A percentile compares a stretch with the other conserved stretches of the same genome.
These are phyloP conservation scores for Yarrowia keelungensis DNA, from an alignment of 805 yeast species.

Conservation along the genomic window DNA sequence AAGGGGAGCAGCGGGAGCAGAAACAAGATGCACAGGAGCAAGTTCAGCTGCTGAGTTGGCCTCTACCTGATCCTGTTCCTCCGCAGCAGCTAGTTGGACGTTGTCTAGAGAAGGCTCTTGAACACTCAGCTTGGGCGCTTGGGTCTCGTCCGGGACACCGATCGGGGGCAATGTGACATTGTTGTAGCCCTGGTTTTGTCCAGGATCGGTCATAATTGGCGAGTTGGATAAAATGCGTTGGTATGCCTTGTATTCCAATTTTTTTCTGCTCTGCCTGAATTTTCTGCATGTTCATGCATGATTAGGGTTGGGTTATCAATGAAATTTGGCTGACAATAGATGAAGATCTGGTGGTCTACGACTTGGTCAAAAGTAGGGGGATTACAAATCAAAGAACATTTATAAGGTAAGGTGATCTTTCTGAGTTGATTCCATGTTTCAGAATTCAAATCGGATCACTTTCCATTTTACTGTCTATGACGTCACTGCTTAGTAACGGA, in stretches of 20 bases:
- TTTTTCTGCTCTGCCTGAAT: constrained; percentile 21
- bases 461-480: neutral
- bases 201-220: neutral
- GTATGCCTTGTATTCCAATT: neutral
- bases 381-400: too few relatives aligned
- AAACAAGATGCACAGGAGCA: too few relatives aligned
- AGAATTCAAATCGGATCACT: too few relatives aligned
- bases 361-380: too few relatives aligned
- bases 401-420: too few relatives aligned
- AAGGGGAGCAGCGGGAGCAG: neutral
- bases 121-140: neutral
- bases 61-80: neutral
- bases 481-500: neutral
- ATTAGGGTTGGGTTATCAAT: constrained; percentile 23
- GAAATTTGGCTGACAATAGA: neutral
- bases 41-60: neutral
- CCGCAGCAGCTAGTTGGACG: neutral
- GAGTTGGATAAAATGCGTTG: neutral
- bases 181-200: neutral
- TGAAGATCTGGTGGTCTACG: too few relatives aligned
- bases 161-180: neutral
- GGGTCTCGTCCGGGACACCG: neutral
- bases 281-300: constrained; percentile 23
- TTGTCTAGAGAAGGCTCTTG: constrained; percentile 4
- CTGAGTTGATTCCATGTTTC: too few relatives aligned